A percentile compares a stretch with the other conserved stretches of the same genome.
These are phyloP conservation scores for Tulasnella sp. DNA, from an alignment of 768 basidiomycete species.

Conservation along the genomic window DNA sequence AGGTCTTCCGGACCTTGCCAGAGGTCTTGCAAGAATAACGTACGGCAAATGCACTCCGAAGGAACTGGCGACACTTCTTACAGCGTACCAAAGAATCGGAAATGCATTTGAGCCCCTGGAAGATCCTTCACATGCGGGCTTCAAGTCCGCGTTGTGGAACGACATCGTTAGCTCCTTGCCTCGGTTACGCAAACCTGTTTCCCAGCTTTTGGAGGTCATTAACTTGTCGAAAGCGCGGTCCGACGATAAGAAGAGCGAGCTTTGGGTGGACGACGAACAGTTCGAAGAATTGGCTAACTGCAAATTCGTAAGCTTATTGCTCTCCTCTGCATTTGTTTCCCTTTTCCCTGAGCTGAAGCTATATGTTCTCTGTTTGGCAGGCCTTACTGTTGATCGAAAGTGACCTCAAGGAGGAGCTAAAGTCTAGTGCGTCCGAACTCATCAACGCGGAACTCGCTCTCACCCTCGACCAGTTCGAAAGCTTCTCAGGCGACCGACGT, in stretches of 20 bases:
- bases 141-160: constrained; percentile 60
- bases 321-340: too few relatives aligned
- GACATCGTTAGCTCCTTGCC: constrained; percentile 64
- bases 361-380: constrained; percentile 33
- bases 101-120: constrained; percentile 48
- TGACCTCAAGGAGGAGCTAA: constrained; percentile 68
- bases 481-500: constrained; percentile 58
- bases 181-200: constrained; percentile 47
- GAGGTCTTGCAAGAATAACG: constrained; percentile 79
- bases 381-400: constrained; percentile 57
- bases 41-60: constrained; percentile 85
- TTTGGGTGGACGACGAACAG: constrained; percentile 57
- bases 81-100: constrained; percentile 66
- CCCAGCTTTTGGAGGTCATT: constrained; percentile 48
- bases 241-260: constrained; percentile 44
- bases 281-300: constrained; percentile 52
- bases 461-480: constrained; percentile 50
- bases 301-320: constrained; percentile 43
- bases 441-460: background rate
- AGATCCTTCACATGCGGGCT: constrained; percentile 31
- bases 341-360: background rate
- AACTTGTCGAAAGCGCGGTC: constrained; percentile 56
- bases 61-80: constrained; percentile 68
- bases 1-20: constrained; percentile 78
- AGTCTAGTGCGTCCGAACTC: constrained; percentile 40